A percentile compares a stretch with the other conserved stretches of the same genome.
Conservation (phyloP, 805 yeast species). For the Saturnispora diversa region DNA sequence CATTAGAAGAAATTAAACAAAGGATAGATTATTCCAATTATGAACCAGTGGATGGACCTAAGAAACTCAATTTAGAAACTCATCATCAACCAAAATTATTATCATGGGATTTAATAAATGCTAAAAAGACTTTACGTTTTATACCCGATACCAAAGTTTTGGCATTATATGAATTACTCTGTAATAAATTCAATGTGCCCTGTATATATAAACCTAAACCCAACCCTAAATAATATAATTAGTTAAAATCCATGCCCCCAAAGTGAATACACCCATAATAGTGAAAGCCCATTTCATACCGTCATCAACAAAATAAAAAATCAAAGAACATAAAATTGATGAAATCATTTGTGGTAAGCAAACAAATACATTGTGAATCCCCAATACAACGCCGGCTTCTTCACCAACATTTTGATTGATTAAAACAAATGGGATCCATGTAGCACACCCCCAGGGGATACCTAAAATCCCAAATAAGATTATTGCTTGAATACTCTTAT, state of each 20-base stretch:
- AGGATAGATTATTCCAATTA: constrained; percentile 8
- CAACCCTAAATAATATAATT: constrained; percentile 1
- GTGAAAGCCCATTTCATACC: constrained; percentile 52
- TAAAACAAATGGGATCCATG: constrained; percentile 60
- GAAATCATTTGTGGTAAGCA: constrained; percentile 51
- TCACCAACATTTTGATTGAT: constrained; percentile 46
- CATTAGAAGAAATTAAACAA: constrained; percentile 17
- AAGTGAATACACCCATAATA: constrained; percentile 44
- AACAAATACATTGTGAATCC: constrained; percentile 51
- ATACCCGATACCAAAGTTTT: constrained; percentile 19
- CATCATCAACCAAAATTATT: constrained; percentile 5
- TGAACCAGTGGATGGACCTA: constrained; percentile 6
- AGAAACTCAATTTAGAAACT: background rate
- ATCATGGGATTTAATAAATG: constrained; percentile 17
- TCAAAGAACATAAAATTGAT: constrained; percentile 39
- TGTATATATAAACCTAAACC: constrained; percentile 9
- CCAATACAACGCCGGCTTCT: constrained; percentile 49
- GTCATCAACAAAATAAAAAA: constrained; percentile 38
- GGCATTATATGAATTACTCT: constrained; percentile 17
- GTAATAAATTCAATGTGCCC: constrained; percentile 16
- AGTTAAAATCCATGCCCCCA: constrained; percentile 34
- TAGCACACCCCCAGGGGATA: constrained; percentile 56
- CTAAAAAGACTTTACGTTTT: constrained; percentile 18
- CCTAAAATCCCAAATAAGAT: constrained; percentile 46
- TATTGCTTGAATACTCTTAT: constrained; percentile 36